phyloP scores from a whole-genome alignment of 2,329 filamentous ascomycete genomes.

The Didymellaceae sp. region DNA sequence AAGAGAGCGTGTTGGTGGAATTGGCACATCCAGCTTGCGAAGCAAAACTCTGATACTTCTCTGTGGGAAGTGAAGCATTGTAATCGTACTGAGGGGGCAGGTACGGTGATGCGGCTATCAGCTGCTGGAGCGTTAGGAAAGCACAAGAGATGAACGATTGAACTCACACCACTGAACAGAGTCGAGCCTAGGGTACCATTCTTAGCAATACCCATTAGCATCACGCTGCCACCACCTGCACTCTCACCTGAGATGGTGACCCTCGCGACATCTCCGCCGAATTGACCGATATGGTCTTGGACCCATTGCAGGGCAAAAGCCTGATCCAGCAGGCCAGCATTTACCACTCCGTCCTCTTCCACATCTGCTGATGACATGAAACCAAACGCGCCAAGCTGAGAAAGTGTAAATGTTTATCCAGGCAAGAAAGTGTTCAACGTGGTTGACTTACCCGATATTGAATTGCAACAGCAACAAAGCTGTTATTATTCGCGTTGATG shows the following conservation, averaged over 20 bases:
- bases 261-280: conserved; percentile 28
- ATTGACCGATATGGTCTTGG: conserved; percentile 51
- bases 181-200: conserved; percentile 37
- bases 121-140: conserved; percentile 6
- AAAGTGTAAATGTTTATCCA: background rate
- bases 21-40: conserved; percentile 35
- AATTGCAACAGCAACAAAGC: conserved; percentile 57
- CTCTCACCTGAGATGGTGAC: conserved; percentile 48
- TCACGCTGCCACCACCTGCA: conserved; percentile 49
- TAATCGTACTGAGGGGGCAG: conserved; percentile 61
- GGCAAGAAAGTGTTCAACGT: too few species aligned
- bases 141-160: too few species aligned
- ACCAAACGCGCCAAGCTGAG: conserved; percentile 53
- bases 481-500: conserved; percentile 57
- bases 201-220: conserved; percentile 45
- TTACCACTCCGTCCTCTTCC: conserved; percentile 43
- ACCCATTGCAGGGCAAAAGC: conserved; percentile 59
- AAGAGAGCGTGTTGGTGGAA: conserved; percentile 48
- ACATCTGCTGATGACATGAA: conserved; percentile 50
- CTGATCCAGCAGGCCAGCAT: conserved; percentile 56
- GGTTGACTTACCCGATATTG: conserved; percentile 54
- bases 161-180: conserved; percentile 44
- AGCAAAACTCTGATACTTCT: conserved; percentile 54
- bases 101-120: conserved; percentile 56
- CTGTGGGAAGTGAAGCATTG: conserved; percentile 53